Conservation (phyloP, 139 green algal genomes). For the Chlamydomonas incerta region DNA sequence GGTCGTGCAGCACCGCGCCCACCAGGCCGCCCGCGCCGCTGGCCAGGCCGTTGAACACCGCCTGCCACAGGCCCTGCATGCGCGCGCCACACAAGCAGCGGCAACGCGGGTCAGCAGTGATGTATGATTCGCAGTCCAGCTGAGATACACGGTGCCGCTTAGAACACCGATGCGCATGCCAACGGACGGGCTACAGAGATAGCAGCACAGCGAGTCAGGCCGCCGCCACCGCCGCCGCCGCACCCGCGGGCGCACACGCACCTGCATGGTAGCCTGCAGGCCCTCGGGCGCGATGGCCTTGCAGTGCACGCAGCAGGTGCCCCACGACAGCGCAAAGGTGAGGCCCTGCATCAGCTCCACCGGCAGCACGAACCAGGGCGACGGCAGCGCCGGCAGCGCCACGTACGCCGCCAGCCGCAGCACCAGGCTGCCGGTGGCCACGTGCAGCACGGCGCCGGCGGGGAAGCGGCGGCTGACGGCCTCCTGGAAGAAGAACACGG, state of each 20-base stretch:
- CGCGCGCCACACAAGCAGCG: too few relatives aligned
- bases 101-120: too few relatives aligned
- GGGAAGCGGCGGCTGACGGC: constrained; percentile 31
- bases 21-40: constrained; percentile 49
- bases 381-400: constrained; percentile 29
- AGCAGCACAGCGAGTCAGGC: too few relatives aligned
- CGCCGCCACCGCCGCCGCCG: too few relatives aligned
- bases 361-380: constrained; percentile 59
- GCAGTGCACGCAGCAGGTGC: constrained; percentile 46
- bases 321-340: constrained; percentile 63
- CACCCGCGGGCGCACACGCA: too few relatives aligned
- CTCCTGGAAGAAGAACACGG: constrained; percentile 50
- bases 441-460: constrained; percentile 10
- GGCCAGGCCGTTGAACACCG: constrained; percentile 47
- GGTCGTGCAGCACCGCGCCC: constrained; percentile 46
- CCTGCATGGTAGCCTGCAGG: constrained; percentile 58
- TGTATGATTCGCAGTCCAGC: too few relatives aligned
- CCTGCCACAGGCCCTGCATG: constrained; percentile 52
- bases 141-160: too few relatives aligned
- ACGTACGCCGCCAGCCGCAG: constrained; percentile 50
- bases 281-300: constrained; percentile 43
- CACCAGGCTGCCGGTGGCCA: constrained; percentile 10
- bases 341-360: constrained; percentile 67
- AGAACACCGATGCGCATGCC: too few relatives aligned
- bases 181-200: too few relatives aligned